Percentiles rank a stretch among this genome's conserved stretches.
These are phyloP conservation scores for Syncephalastrum racemosum DNA, from an alignment of 371 early-diverging fungal species.

Conservation along the genomic window DNA sequence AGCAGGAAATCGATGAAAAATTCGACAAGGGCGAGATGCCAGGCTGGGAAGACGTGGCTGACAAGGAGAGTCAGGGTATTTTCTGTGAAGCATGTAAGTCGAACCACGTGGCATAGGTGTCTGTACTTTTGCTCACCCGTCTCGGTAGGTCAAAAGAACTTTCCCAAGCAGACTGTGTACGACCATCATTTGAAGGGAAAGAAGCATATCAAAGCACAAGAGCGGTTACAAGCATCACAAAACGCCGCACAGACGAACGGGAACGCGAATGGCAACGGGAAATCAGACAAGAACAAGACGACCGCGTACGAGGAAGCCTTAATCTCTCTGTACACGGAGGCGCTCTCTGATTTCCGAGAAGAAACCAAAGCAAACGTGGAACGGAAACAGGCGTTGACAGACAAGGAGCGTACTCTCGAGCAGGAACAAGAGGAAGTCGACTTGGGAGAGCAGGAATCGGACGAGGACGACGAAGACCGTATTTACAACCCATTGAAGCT, in stretches of 20 bases:
- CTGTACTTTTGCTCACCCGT: not conserved
- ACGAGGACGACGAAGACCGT: constrained; percentile 86
- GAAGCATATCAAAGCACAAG: constrained; percentile 87
- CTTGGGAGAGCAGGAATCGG: constrained; percentile 68
- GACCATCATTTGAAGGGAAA: constrained; percentile 85
- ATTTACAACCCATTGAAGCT: constrained; percentile 96
- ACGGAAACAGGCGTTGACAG: constrained; percentile 93
- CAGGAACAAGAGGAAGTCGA: constrained; percentile 80
- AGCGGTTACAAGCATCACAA: constrained; percentile 42
- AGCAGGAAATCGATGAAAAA: constrained; percentile 55
- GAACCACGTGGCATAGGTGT: too few relatives aligned
- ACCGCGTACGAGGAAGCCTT: constrained; percentile 67
- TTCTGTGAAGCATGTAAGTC: constrained; percentile 82
- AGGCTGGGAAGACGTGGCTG: constrained; percentile 64
- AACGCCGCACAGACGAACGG: constrained; percentile 15
- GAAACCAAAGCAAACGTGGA: constrained; percentile 89
- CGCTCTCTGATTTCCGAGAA: constrained; percentile 61
- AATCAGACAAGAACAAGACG: constrained; percentile 52
- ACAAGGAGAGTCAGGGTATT: constrained; percentile 39
- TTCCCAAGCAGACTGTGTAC: constrained; percentile 83
- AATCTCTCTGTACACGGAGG: constrained; percentile 61
- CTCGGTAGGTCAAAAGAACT: constrained; percentile 67
- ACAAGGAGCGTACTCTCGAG: constrained; percentile 72
- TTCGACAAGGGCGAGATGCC: constrained; percentile 62
- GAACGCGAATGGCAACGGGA: constrained; percentile 38